Evolutionary conservation across 2,329 filamentous ascomycete genomes (phyloP).

Genomic region (Pestalotiopsis fici): DNA sequence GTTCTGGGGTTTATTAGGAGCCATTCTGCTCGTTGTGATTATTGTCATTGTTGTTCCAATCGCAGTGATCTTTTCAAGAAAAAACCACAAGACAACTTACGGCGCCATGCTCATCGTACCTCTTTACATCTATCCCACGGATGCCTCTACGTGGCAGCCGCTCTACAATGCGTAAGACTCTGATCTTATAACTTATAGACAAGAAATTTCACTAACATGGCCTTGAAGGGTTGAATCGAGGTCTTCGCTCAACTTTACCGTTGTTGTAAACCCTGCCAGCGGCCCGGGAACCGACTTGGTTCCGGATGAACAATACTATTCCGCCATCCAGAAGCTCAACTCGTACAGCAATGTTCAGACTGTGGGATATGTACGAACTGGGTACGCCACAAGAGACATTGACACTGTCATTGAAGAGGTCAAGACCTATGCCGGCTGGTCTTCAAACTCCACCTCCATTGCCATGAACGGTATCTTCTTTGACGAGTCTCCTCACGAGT

Average conservation of each 20-base stretch:
- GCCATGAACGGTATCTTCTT: slow-evolving; percentile 3
- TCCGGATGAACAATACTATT: neutral
- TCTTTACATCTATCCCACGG: neutral
- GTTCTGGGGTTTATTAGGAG: neutral
- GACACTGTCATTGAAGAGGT: neutral
- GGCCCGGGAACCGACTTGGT: neutral
- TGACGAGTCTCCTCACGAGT: neutral
- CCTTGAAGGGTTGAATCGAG: neutral
- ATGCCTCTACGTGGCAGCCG: neutral
- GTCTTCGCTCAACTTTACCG: neutral
- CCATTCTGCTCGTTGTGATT: neutral
- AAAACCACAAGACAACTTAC: neutral
- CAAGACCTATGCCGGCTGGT: slow-evolving; percentile 1
- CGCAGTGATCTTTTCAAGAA: neutral
- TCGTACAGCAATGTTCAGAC: neutral
- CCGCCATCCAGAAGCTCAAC: neutral
- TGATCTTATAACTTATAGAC: neutral
- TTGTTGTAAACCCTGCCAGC: neutral
- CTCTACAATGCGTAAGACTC: neutral
- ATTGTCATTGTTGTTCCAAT: slow-evolving; percentile 1
- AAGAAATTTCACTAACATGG: neutral
- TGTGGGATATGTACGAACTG: neutral
- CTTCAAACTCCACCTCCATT: neutral
- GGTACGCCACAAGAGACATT: neutral
- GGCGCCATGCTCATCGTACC: slow-evolving; percentile 1